phyloP scores from a whole-genome alignment of 2,329 filamentous ascomycete species.

The Madurella mycetomatis region DNA sequence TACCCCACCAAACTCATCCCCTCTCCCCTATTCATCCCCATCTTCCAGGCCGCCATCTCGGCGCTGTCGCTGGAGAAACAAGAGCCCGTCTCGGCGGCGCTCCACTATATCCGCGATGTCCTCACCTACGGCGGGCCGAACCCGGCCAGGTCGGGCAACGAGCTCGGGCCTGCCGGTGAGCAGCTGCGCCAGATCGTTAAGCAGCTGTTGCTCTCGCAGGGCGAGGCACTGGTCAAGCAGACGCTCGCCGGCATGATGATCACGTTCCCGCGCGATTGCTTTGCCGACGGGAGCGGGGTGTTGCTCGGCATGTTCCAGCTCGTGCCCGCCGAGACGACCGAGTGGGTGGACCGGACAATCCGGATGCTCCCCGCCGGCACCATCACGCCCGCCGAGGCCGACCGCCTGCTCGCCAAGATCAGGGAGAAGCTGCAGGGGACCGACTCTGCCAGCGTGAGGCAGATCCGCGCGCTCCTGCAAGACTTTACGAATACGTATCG shows the following conservation, averaged over 20 bases:
- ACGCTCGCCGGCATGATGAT: conserved; percentile 99
- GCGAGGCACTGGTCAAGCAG: conserved; percentile 77
- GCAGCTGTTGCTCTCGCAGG: conserved; percentile 63
- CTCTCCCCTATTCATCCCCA: conserved; percentile 72
- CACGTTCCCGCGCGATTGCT: conserved; percentile 92
- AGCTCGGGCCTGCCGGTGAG: conserved; percentile 55
- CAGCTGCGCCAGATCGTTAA: conserved; percentile 71
- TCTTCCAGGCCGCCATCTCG: conserved; percentile 82
- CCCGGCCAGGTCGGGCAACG: conserved; percentile 56
- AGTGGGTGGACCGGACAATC: conserved; percentile 81
- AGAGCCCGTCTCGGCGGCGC: conserved; percentile 82
- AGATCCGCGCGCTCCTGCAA: conserved; percentile 80
- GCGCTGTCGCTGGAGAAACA: conserved; percentile 85
- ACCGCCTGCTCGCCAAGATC: conserved; percentile 76
- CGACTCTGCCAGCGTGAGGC: conserved; percentile 58
- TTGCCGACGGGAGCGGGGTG: conserved; percentile 91
- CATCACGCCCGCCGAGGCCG: conserved; percentile 73
- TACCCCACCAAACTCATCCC: conserved; percentile 81
- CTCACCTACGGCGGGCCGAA: conserved; percentile 82
- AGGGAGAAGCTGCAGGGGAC: conserved; percentile 68
- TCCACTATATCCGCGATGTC: conserved; percentile 90
- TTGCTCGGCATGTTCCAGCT: conserved; percentile 85
- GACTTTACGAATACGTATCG: conserved; percentile 97
- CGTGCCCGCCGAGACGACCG: conserved; percentile 70
- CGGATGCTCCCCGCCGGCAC: conserved; percentile 78